These are phyloP conservation scores for Hydrangea macrophylla DNA, from an alignment of 148 eudicot genomes.

Conservation along the genomic window DNA sequence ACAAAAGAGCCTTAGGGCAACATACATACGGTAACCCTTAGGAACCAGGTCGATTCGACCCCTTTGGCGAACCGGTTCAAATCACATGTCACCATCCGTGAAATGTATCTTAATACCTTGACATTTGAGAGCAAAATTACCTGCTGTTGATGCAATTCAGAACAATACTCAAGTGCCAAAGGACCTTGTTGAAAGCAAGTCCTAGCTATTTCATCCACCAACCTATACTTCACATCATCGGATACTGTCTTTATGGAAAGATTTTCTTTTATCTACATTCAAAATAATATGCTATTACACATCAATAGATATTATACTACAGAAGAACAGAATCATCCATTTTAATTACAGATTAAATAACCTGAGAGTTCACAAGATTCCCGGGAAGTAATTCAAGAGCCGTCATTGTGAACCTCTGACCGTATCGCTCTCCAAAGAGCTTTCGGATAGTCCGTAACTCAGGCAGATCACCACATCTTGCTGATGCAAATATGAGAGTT, in stretches of 20 bases:
- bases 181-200: conserved; percentile 34
- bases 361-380: conserved; percentile 66
- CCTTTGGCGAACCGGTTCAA: no score
- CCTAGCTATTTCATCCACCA: conserved; percentile 60
- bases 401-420: conserved; percentile 34
- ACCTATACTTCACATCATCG: conserved; percentile 46
- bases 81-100: no score
- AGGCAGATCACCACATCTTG: conserved; percentile 68
- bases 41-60: no score
- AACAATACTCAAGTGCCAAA: conserved; percentile 49
- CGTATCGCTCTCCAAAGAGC: conserved; percentile 72
- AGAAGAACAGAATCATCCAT: no score
- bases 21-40: no score
- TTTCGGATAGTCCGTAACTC: conserved; percentile 59
- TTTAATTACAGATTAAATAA: no score
- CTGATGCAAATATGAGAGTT: conserved; percentile 69
- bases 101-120: no score
- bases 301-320: neutral
- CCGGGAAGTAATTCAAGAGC: conserved; percentile 72
- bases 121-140: conserved; percentile 18
- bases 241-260: conserved; percentile 35
- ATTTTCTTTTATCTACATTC: conserved; percentile 52
- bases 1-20: no score
- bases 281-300: neutral
- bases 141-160: conserved; percentile 19